Percentiles rank a stretch among this genome's conserved stretches.
Conservation (phyloP, 2,329 filamentous ascomycete genomes). For the Fusarium ambrosium region DNA sequence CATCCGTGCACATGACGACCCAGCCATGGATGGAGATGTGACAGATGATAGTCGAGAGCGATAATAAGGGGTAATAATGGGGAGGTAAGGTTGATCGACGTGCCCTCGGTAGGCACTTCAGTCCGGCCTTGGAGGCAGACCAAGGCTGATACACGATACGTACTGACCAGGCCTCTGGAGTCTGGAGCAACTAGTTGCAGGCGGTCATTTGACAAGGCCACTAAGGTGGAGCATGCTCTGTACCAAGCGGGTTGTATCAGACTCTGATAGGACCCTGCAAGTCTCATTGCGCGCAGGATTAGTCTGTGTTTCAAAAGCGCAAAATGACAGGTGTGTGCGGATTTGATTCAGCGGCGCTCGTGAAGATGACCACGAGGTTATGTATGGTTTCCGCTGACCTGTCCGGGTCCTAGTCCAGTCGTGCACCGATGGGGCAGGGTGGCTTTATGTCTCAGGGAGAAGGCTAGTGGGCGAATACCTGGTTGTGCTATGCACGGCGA, state of each 20-base stretch:
- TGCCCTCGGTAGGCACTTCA: conserved; percentile 2
- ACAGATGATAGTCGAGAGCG: conserved; percentile 20
- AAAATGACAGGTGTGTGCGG: not conserved
- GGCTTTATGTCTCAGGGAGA: conserved; percentile 29
- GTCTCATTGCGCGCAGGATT: conserved; percentile 11
- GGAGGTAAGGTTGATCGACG: conserved; percentile 22
- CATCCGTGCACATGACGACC: conserved; percentile 13
- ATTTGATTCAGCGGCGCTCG: conserved; percentile 10
- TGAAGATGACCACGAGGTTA: conserved; percentile 17
- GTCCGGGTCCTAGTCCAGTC: conserved; percentile 15
- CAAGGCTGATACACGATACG: conserved; percentile 15
- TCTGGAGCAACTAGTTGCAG: conserved; percentile 6
- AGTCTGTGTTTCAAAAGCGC: conserved; percentile 9
- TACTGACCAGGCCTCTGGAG: conserved; percentile 17
- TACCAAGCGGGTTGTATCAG: conserved; percentile 5
- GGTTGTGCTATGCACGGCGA: conserved; percentile 1
- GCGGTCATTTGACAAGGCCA: conserved; percentile 9
- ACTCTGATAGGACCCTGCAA: conserved; percentile 7
- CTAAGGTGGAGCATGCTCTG: conserved; percentile 7
- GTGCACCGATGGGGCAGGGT: conserved; percentile 20
- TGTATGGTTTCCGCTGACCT: conserved; percentile 7
- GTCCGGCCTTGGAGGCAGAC: conserved; percentile 12
- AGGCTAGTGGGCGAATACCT: not conserved
- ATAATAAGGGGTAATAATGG: conserved; percentile 9
- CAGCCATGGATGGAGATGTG: conserved; percentile 11